A percentile compares a stretch with the other conserved stretches of the same genome.
Evolutionary conservation across 495 filamentous ascomycete genomes (phyloP).

Genomic region (Stereocaulon alpinum): DNA sequence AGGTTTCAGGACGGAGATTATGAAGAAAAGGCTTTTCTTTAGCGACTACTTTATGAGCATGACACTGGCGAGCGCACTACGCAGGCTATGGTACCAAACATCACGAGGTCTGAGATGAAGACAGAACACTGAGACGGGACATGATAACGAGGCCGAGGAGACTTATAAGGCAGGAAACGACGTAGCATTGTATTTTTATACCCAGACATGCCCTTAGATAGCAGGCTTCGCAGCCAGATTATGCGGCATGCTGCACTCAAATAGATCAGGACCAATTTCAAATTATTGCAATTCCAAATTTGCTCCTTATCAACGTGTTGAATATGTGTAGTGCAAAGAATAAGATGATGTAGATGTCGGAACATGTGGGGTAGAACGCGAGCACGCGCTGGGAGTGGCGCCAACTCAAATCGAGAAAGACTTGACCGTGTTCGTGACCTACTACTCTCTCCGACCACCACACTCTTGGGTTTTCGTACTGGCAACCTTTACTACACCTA

Average conservation of each 20-base stretch:
- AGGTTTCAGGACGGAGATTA: neutral
- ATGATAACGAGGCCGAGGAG: too few species aligned
- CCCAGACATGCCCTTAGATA: conserved; percentile 3
- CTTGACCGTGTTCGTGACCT: conserved; percentile 21
- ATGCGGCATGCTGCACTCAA: neutral
- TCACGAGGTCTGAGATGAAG: neutral
- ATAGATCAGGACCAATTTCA: neutral
- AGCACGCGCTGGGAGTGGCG: conserved; percentile 5
- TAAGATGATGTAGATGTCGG: conserved; percentile 6
- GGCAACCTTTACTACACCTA: neutral
- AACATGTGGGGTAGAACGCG: conserved; percentile 11
- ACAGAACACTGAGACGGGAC: neutral
- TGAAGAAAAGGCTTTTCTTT: neutral
- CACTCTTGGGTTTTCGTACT: neutral
- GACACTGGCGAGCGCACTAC: neutral
- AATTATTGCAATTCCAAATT: neutral
- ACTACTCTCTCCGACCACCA: conserved; percentile 3
- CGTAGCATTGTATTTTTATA: conserved; percentile 11
- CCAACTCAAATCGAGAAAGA: conserved; percentile 12
- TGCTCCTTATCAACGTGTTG: conserved; percentile 1
- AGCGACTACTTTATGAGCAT: neutral
- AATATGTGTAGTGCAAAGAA: neutral
- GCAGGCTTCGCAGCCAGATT: conserved; percentile 7
- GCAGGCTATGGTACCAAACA: neutral
- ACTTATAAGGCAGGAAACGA: neutral